These are phyloP conservation scores for Aspergillus hancockii DNA, from an alignment of 495 filamentous ascomycete genomes.

Conservation along the genomic window DNA sequence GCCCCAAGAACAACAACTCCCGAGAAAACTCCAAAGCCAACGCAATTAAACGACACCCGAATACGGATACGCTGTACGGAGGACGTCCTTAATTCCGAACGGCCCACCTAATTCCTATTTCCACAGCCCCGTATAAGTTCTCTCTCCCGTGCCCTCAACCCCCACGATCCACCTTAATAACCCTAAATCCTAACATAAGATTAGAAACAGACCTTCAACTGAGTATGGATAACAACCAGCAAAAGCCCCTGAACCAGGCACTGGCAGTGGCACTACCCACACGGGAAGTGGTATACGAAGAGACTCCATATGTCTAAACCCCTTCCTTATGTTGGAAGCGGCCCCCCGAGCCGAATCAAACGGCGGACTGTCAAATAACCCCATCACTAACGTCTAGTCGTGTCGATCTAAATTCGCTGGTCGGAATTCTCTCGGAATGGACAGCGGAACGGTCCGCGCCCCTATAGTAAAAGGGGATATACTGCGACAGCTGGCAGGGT, in stretches of 20 bases:
- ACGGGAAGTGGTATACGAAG: not conserved
- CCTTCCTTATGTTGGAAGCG: not conserved
- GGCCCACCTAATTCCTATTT: not conserved
- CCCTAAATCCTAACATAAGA: not conserved
- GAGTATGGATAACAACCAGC: not conserved
- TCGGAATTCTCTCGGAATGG: not conserved
- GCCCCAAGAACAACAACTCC: no score
- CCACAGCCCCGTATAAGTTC: not conserved
- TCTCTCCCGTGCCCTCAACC: not conserved
- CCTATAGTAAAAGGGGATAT: not conserved
- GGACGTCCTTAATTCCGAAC: not conserved
- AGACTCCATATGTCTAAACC: not conserved
- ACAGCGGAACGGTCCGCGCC: slow-evolving; percentile 1
- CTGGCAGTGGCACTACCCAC: not conserved
- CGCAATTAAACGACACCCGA: no score
- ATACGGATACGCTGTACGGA: no score
- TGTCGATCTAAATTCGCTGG: not conserved
- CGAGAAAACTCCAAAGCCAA: no score
- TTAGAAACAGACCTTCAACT: no score
- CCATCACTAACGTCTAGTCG: not conserved
- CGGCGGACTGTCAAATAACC: not conserved
- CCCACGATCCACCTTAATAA: not conserved
- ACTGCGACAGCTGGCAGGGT: not conserved
- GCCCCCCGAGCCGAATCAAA: not conserved
- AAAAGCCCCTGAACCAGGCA: not conserved